A percentile compares a stretch with the other conserved stretches of the same genome.
Conservation (phyloP, 192 early-diverging fungal species). For the Geranomyces michiganensis region DNA sequence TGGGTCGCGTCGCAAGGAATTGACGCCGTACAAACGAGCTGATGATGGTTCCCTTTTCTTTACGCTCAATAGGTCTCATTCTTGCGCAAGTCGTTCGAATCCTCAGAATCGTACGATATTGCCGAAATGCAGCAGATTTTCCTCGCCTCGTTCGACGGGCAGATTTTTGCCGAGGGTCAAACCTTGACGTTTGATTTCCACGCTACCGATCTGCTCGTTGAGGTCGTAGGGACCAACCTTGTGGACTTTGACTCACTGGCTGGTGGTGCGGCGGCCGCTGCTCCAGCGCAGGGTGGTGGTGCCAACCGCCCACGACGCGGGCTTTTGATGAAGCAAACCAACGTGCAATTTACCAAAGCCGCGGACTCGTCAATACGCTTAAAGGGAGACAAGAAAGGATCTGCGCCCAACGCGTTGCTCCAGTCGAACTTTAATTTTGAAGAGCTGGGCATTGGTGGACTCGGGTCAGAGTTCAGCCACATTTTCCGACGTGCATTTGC, state of each 20-base stretch:
- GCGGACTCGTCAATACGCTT: constrained; percentile 76
- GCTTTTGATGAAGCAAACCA: constrained; percentile 73
- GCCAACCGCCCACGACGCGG: constrained; percentile 48
- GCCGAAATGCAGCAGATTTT: constrained; percentile 34
- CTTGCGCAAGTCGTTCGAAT: constrained; percentile 12
- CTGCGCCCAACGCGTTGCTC: constrained; percentile 74
- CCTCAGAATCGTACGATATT: constrained; percentile 25
- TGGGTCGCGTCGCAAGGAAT: too few species aligned
- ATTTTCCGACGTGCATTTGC: constrained; percentile 98
- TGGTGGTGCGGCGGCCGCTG: constrained; percentile 17
- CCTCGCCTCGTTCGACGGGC: constrained; percentile 68
- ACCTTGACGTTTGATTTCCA: constrained; percentile 80
- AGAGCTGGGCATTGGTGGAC: constrained; percentile 96
- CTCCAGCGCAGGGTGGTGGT: neutral
- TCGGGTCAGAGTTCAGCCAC: constrained; percentile 89
- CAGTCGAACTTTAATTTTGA: constrained; percentile 96
- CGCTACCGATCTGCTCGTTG: constrained; percentile 65
- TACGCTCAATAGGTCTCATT: constrained; percentile 20
- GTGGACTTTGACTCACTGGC: constrained; percentile 61
- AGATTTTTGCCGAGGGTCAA: constrained; percentile 81
- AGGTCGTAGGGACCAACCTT: constrained; percentile 52
- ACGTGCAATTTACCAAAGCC: constrained; percentile 71
- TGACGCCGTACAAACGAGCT: too few species aligned
- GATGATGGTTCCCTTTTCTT: too few species aligned
- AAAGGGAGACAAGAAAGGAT: constrained; percentile 33